A percentile compares a stretch with the other conserved stretches of the same genome.
phyloP scores from a whole-genome alignment of 371 early-diverging fungal genomes.

The Syncephalastrum sp. region DNA sequence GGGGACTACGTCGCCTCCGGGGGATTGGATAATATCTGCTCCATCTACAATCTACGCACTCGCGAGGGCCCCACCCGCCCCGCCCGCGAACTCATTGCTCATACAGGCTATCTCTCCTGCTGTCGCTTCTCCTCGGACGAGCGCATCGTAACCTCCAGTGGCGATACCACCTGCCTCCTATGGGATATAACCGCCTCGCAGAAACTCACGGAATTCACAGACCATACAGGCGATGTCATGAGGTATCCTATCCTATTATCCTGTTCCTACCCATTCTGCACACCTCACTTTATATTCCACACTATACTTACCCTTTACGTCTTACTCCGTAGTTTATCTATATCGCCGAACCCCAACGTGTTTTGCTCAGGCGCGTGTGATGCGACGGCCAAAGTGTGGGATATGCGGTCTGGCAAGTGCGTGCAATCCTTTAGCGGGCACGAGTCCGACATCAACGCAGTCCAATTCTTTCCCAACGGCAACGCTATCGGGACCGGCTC shows the following conservation, averaged over 20 bases:
- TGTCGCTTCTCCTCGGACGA: slow-evolving; percentile 94
- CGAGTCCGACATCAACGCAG: slow-evolving; percentile 96
- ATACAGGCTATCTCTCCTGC: slow-evolving; percentile 96
- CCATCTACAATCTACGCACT: slow-evolving; percentile 92
- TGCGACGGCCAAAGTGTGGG: slow-evolving; percentile 96
- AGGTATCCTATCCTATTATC: slow-evolving; percentile 41
- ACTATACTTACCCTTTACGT: too few species aligned
- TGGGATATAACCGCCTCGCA: slow-evolving; percentile 98
- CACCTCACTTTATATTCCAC: too few species aligned
- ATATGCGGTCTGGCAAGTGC: slow-evolving; percentile 88
- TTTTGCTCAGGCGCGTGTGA: slow-evolving; percentile 97
- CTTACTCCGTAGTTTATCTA: slow-evolving; percentile 8
- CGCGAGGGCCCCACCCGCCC: slow-evolving; percentile 90
- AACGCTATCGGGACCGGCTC: slow-evolving; percentile 95
- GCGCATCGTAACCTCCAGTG: slow-evolving; percentile 92
- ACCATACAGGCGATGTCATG: slow-evolving; percentile 99
- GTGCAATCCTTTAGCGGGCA: slow-evolving; percentile 96
- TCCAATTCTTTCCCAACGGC: slow-evolving; percentile 96
- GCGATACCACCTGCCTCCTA: slow-evolving; percentile 98
- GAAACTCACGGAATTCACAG: slow-evolving; percentile 91
- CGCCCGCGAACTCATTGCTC: slow-evolving; percentile 90
- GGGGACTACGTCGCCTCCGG: slow-evolving; percentile 98
- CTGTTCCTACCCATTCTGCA: neutral
- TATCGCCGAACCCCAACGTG: slow-evolving; percentile 87
- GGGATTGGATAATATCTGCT: slow-evolving; percentile 97